Conservation (phyloP, 2,329 filamentous ascomycete species). For the Colletotrichum plurivorum region DNA sequence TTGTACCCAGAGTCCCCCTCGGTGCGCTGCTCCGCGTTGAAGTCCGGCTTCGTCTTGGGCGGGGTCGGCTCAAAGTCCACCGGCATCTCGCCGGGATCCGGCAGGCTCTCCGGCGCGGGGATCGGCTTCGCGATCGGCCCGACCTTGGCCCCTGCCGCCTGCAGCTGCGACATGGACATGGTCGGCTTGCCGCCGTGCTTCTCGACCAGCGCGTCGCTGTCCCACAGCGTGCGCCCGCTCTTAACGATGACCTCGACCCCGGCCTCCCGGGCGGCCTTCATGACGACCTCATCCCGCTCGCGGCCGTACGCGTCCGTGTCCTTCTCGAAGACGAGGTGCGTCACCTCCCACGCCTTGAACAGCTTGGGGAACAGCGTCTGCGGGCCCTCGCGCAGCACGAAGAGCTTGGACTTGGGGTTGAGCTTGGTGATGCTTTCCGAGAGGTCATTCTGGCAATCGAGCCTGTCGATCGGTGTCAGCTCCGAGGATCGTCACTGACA, state of each 20-base stretch:
- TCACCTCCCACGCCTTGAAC: conserved; percentile 80
- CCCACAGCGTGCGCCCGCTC: conserved; percentile 79
- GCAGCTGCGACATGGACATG: conserved; percentile 80
- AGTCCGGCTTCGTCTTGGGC: conserved; percentile 67
- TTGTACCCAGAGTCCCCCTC: conserved; percentile 70
- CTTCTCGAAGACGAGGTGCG: conserved; percentile 84
- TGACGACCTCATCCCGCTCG: conserved; percentile 73
- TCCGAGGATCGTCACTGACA: neutral
- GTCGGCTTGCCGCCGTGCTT: conserved; percentile 78
- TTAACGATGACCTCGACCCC: conserved; percentile 78
- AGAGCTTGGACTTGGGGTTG: conserved; percentile 79
- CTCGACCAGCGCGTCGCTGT: conserved; percentile 78
- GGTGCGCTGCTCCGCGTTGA: conserved; percentile 71
- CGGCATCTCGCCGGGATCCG: conserved; percentile 75
- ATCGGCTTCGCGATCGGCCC: conserved; percentile 74
- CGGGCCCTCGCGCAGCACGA: conserved; percentile 80
- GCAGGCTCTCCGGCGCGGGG: conserved; percentile 70
- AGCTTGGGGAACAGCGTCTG: conserved; percentile 80
- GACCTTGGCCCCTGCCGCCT: conserved; percentile 73
- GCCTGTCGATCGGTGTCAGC: conserved; percentile 52
- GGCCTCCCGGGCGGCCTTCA: conserved; percentile 71
- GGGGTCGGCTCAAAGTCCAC: conserved; percentile 70
- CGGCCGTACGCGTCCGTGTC: conserved; percentile 82
- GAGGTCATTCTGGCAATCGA: conserved; percentile 81
- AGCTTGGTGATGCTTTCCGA: conserved; percentile 76